Evolutionary conservation across 169 alveolate genomes (phyloP), one percentile per base, ranked within the genome.

Genomic region (Ichthyophthirius multifiliis): DNA sequence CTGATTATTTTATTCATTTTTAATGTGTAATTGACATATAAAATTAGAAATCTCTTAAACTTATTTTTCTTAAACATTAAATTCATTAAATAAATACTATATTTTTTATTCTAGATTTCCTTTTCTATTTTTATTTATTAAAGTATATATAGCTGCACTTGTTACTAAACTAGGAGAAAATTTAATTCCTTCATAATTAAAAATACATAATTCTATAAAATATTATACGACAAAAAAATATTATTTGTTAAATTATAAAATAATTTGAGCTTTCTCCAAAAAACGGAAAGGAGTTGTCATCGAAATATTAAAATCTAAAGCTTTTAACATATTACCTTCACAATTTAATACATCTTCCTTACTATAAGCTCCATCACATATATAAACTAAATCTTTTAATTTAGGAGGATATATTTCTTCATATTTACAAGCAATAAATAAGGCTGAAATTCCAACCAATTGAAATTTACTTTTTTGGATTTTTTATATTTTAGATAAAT

Each of bases 371-470:
- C 85, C 76, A 73, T 92, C 96, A 35, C 94, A 87, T 0, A 89
- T 81, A 62, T 88, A 83, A 15, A 87, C 91, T 62, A 92, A 88
- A 75, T 92, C 94, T 78, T 88, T 89, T 32, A 86, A 23, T 47
- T 88, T 92, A 37, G 97, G 97, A 0, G 97, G 89, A 84, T 89
- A 90, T 15, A 93, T 90, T 77, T 93, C 97, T 64, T 93, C 97
- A 78, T 93, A 93, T 78, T 93, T 93, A 15, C 92, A 89, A 9
- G 97, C 95, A 20, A 93, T 93, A 30, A 93, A 89, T 86, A 93
- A 83, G 13, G 95, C 83, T 16, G 95, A 82, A 13, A 93, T 93
- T n/a, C 95, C 97, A 2, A 93, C 80, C 13, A 89, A 75, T 80
- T 93, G 82, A 23, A 90, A 86, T 48, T 87, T 85, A 20, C 55